Conservation (phyloP, 2,329 filamentous ascomycete species). For the Trichoderma sp. region DNA sequence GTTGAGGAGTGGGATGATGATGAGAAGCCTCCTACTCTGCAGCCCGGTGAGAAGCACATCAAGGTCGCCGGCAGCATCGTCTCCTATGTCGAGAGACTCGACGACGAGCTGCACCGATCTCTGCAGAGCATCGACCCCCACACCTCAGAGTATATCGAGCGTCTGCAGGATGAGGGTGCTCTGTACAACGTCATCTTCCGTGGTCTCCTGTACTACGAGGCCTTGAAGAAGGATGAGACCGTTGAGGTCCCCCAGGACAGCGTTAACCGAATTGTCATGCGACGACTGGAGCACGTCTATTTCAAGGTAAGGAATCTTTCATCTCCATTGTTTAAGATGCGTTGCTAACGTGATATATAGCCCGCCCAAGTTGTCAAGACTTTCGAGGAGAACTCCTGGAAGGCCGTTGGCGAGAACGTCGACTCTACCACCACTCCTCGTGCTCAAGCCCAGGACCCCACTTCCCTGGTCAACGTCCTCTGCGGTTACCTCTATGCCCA, state of each 20-base stretch:
- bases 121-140: constrained; percentile 97
- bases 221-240: constrained; percentile 65
- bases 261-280: constrained; percentile 89
- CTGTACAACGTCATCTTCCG: constrained; percentile 93
- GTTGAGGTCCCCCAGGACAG: constrained; percentile 79
- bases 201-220: constrained; percentile 83
- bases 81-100: constrained; percentile 89
- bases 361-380: constrained; percentile 90
- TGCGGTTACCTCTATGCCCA: constrained; percentile 94
- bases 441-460: constrained; percentile 63
- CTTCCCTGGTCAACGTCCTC: constrained; percentile 76
- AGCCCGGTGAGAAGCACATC: constrained; percentile 74
- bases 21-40: constrained; percentile 80
- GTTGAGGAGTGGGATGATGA: constrained; percentile 99
- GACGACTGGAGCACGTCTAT: constrained; percentile 94
- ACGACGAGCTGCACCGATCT: constrained; percentile 96
- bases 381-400: constrained; percentile 93
- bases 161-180: constrained; percentile 83
- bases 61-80: constrained; percentile 92
- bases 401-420: constrained; percentile 65
- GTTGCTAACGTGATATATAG: constrained; percentile 39
- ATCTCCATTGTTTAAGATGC: background rate
- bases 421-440: constrained; percentile 82
- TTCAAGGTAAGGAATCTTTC: constrained; percentile 69
- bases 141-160: constrained; percentile 97